Conservation (phyloP, 352 stramenopile species). For the Globisporangium abappressorium region DNA sequence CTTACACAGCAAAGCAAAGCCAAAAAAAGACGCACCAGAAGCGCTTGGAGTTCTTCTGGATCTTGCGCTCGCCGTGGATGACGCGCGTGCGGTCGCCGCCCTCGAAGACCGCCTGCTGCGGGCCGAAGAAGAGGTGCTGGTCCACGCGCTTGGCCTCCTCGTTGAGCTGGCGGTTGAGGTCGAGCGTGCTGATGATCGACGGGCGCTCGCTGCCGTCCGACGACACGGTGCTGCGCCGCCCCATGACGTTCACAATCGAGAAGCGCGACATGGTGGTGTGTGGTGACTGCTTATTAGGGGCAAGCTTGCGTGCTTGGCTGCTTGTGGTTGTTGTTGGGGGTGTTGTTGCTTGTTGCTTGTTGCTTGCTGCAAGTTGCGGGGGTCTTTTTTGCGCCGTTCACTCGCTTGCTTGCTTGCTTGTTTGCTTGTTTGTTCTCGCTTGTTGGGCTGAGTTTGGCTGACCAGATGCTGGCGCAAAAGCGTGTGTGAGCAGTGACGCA, state of each 20-base stretch:
- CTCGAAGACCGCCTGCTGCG: constrained; percentile 68
- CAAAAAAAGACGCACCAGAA: constrained; percentile 42
- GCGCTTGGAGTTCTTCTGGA: constrained; percentile 78
- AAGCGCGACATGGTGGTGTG: constrained; percentile 65
- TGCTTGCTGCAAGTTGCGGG: constrained; percentile 3
- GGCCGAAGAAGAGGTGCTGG: constrained; percentile 81
- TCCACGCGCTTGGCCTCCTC: constrained; percentile 62
- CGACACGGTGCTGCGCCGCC: constrained; percentile 43
- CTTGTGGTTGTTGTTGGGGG: not conserved
- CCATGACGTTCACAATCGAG: constrained; percentile 69
- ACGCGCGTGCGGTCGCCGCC: constrained; percentile 75
- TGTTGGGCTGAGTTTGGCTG: constrained; percentile 4
- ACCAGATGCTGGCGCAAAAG: constrained; percentile 6
- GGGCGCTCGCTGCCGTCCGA: constrained; percentile 59
- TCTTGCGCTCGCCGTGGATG: constrained; percentile 85
- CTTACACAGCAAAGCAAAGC: not conserved
- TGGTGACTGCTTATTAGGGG: constrained; percentile 3
- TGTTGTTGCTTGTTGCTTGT: constrained; percentile 2
- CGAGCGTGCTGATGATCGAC: constrained; percentile 55
- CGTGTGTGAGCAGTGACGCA: not conserved
- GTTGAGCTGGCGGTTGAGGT: constrained; percentile 74
- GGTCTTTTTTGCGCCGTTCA: constrained; percentile 3
- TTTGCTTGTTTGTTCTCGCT: constrained; percentile 7
- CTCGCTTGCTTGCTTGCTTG: not conserved
- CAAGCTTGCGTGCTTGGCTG: not conserved